Base-by-base conservation (phyloP, 306 rosid genomes). In the Glycine latifolia region DNA sequence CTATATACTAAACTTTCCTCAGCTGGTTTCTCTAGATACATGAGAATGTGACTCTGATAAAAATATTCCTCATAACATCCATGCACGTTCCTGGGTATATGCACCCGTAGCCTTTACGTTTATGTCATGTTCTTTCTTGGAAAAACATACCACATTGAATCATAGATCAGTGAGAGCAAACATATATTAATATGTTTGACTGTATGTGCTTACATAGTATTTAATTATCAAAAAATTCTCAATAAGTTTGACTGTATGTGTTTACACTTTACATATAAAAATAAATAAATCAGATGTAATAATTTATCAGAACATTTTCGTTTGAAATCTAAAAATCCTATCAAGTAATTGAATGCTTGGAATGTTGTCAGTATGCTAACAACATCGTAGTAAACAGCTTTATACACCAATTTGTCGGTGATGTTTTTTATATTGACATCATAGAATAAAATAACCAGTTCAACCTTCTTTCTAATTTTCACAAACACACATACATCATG, bases 41-140 rank as follows among this genome's bases (percentile, higher is more conserved):
- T 41, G 58, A 65, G 3, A 69, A 74, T 73, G 59, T 72, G 75
- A 54, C 47, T 73, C 69, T 31, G 37, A 61, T 53, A 17, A 67
- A 70, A 60, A 37, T 53, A 68, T 67, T 67, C 68, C 33, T 74
- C 58, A 48, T 77, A 37, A 72, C 79, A 54, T 62, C 35, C 17
- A 3, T 72, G 79, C 47, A 50, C 52, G 50, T 63, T 72, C 58
- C 39, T 73, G 48, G 73, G 79, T 84, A 66, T 7, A 67, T 46
- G 80, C 76, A 84, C 31, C 72, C 67, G 50, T 49, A 39, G 58
- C 53, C 72, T 71, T 49, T 20, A 48, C 56, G 77, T 75, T 84
- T 83, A 52, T 73, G 77, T 47, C 77, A 50, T 61, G 75, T 55
- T 75, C 61, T 69, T 80, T 70, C 75, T 80, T 60, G 55, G 75